These are phyloP conservation scores for Coniochaeta sp. DNA, from an alignment of 2,329 filamentous ascomycete genomes.

Conservation along the genomic window DNA sequence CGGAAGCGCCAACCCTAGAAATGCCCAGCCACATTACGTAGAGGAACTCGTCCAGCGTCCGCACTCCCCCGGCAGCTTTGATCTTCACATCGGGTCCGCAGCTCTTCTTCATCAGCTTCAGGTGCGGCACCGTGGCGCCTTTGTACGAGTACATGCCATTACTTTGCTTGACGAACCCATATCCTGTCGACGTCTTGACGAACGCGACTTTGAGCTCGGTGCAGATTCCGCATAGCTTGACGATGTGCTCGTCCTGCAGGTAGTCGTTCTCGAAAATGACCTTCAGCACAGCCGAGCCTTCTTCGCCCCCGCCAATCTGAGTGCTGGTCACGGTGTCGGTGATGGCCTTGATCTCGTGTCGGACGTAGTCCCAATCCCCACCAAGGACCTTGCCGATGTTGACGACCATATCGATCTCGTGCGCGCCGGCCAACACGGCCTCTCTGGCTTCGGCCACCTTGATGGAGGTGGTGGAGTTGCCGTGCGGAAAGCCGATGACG, in stretches of 20 bases:
- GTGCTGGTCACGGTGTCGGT: slow-evolving; percentile 36
- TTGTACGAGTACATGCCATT: slow-evolving; percentile 44
- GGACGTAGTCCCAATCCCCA: slow-evolving; percentile 50
- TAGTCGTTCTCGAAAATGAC: slow-evolving; percentile 59
- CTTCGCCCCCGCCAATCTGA: slow-evolving; percentile 8
- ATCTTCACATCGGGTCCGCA: slow-evolving; percentile 38
- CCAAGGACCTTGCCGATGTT: slow-evolving; percentile 52
- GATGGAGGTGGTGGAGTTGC: slow-evolving; percentile 43
- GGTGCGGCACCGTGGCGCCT: slow-evolving; percentile 41
- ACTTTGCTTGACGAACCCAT: slow-evolving; percentile 50
- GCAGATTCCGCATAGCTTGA: slow-evolving; percentile 47
- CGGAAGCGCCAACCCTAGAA: slow-evolving; percentile 47
- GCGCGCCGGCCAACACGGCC: slow-evolving; percentile 38
- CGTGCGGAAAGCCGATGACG: slow-evolving; percentile 55
- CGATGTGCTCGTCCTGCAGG: slow-evolving; percentile 40
- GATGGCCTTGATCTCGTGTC: slow-evolving; percentile 40
- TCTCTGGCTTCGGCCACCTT: slow-evolving; percentile 46
- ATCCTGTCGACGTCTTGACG: slow-evolving; percentile 55
- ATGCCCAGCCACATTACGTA: slow-evolving; percentile 47
- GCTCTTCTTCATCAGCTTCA: slow-evolving; percentile 46
- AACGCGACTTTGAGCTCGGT: slow-evolving; percentile 42
- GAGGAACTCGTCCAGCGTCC: slow-evolving; percentile 49
- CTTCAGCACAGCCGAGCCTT: slow-evolving; percentile 37
- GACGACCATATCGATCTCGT: slow-evolving; percentile 54
- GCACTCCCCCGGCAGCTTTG: slow-evolving; percentile 51